phyloP scores from a whole-genome alignment of 768 basidiomycete genomes.

The Lentinula guzmanii region DNA sequence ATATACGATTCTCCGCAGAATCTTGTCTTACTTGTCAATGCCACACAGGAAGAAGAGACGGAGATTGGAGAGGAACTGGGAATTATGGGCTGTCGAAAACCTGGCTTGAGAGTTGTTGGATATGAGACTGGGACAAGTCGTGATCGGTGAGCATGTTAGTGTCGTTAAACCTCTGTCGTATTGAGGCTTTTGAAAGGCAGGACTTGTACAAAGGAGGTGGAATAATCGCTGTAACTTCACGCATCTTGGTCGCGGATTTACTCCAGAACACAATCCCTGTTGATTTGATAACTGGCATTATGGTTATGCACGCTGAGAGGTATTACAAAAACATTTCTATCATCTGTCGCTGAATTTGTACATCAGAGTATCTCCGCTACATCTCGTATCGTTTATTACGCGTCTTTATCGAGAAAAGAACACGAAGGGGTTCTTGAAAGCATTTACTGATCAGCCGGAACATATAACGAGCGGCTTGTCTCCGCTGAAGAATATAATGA shows the following conservation, averaged over 20 bases:
- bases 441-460: constrained; percentile 96
- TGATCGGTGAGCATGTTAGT: constrained; percentile 56
- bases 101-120: constrained; percentile 75
- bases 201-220: constrained; percentile 85
- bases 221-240: constrained; percentile 85
- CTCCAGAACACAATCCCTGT: constrained; percentile 80
- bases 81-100: constrained; percentile 84
- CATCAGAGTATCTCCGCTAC: constrained; percentile 73
- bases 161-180: not conserved
- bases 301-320: constrained; percentile 91
- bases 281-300: constrained; percentile 80
- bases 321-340: constrained; percentile 18
- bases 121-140: constrained; percentile 68
- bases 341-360: not conserved
- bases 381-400: constrained; percentile 89
- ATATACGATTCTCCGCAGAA: constrained; percentile 86
- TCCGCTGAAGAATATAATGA: constrained; percentile 88
- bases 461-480: constrained; percentile 89
- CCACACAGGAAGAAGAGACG: constrained; percentile 79
- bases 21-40: constrained; percentile 81
- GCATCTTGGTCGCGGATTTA: constrained; percentile 95
- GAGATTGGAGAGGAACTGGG: constrained; percentile 91
- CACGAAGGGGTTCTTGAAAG: constrained; percentile 87
- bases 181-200: constrained; percentile 44
- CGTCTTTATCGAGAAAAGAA: constrained; percentile 89